Evolutionary conservation across 345 rosid species (phyloP), one percentile per base, ranked within the genome.

Genomic region (Populus alba): DNA sequence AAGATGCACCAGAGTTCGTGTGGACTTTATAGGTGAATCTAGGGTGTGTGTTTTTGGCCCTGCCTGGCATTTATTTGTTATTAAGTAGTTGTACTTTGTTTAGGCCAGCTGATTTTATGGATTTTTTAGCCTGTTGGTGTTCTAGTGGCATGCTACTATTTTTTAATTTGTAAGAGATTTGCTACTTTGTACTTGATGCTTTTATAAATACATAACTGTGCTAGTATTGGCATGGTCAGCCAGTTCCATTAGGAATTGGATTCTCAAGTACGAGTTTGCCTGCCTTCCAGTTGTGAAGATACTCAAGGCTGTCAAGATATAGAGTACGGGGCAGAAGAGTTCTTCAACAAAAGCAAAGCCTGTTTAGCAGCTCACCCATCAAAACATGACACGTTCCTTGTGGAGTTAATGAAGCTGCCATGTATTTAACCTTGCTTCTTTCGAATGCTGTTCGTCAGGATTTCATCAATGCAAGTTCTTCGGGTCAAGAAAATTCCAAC

Each of bases 1-100:
- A 83, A 43, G 98, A 96, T 81, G 92, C 95, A 9, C 99, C 99
- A 0, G 86, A 82, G 9, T 89, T 75, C 65, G 99, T 96, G 62
- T 89, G 86, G 86, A 89, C 86, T 72, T 81, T 91, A 78, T 92
- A 89, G 90, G 75, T 80, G 71, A 72, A 59, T 66, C 66, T 23
- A 27, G 39, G 53, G 53, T 57, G 65, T 20, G 47, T 62, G 25
- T 59, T 27, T 68, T 47, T 23, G 31, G 80, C 62, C 59, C 69
- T 35, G 25, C 61, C 49, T 22, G 18, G 43, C 27, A 65, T 77
- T 81, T 49, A 49, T 29, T 25, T 61, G 67, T 47, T 70, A 66
- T 84, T 47, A 31, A 81, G 69, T 78, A 81, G 81, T 37, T 41
- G 73, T 78, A 79, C 80, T 81, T 68, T 69, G 74, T 72, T 55